phyloP scores from a whole-genome alignment of 352 stramenopile genomes.

The Pythium sp. region DNA sequence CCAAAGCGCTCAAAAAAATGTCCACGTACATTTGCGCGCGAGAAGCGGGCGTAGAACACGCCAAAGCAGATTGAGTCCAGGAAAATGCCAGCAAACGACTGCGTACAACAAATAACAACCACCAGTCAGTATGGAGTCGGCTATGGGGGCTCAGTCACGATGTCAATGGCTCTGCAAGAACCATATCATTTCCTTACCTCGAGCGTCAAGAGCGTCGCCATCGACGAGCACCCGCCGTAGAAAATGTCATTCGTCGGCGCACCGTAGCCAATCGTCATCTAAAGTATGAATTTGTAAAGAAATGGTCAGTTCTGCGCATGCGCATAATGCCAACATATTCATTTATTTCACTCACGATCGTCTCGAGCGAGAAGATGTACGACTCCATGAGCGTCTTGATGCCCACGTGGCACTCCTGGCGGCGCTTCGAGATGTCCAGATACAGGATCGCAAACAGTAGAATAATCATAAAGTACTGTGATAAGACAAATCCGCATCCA shows the following conservation, averaged over 20 bases:
- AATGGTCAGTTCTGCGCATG: background rate
- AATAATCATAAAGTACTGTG: conserved; percentile 79
- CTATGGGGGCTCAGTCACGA: background rate
- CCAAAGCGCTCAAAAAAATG: background rate
- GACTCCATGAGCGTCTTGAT: conserved; percentile 73
- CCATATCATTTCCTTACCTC: conserved; percentile 35
- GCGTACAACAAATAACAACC: background rate
- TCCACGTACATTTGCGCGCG: conserved; percentile 67
- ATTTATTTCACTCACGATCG: conserved; percentile 52
- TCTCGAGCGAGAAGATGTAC: conserved; percentile 87
- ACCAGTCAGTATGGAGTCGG: background rate
- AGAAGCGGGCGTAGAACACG: conserved; percentile 85
- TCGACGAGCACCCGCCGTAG: conserved; percentile 78
- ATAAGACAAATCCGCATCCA: background rate
- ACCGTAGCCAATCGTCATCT: conserved; percentile 89
- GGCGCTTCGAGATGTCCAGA: conserved; percentile 58
- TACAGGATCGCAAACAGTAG: conserved; percentile 79
- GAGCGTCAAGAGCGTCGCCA: conserved; percentile 73
- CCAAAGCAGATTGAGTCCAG: conserved; percentile 85
- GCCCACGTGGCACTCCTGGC: conserved; percentile 70
- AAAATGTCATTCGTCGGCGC: conserved; percentile 88
- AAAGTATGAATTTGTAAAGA: background rate
- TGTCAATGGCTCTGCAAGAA: background rate
- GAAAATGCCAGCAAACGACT: conserved; percentile 86
- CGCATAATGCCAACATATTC: background rate